A percentile compares a stretch with the other conserved stretches of the same genome.
phyloP scores from a whole-genome alignment of 169 alveolate species.

The Miamiensis avidus region DNA sequence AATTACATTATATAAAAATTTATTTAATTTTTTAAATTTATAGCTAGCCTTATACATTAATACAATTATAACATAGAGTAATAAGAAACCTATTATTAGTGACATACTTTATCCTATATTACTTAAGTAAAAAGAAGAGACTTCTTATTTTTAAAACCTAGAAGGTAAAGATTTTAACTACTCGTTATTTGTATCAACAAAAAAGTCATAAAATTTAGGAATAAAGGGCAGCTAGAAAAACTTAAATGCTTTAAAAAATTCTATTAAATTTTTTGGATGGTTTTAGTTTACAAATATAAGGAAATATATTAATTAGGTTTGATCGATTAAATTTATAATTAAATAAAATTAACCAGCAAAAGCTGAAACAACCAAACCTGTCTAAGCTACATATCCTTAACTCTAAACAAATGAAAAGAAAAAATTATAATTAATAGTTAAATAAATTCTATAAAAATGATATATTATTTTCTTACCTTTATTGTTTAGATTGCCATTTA shows the following conservation, averaged over 20 bases:
- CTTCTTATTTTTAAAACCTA: not conserved
- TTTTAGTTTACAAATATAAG: not conserved
- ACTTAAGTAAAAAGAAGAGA: not conserved
- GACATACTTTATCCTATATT: conserved; percentile 7
- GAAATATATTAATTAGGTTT: not conserved
- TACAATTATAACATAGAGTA: not conserved
- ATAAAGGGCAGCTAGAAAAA: conserved; percentile 10
- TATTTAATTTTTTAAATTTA: not conserved
- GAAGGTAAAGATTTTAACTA: not conserved
- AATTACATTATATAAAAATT: no score
- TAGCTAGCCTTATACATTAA: not conserved
- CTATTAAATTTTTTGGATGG: not conserved
- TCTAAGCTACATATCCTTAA: no score
- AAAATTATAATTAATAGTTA: no score
- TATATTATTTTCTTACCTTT: no score
- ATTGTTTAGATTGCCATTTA: no score
- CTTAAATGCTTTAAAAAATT: conserved; percentile 4
- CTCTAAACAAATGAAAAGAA: no score
- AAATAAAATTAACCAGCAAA: conserved; percentile 15
- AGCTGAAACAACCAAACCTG: no score
- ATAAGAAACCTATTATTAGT: not conserved
- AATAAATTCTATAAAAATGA: no score
- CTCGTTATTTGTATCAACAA: not conserved
- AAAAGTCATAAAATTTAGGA: not conserved
- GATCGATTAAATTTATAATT: not conserved